Evolutionary conservation across 1,284 basidiomycete species (phyloP).

Genomic region (Waitea zeae): DNA sequence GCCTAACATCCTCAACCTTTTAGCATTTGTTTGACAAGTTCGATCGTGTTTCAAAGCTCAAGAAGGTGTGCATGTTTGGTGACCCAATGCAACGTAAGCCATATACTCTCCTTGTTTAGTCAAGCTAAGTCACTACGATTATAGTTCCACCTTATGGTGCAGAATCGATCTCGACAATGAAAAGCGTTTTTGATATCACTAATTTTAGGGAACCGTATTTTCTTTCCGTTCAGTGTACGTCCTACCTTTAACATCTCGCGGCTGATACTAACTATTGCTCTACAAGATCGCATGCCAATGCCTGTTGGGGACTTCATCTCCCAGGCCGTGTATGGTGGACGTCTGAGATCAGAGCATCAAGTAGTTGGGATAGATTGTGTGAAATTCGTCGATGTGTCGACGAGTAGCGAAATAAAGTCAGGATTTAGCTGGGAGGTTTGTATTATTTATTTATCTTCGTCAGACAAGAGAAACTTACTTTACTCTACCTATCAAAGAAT

Average conservation of each 20-base stretch:
- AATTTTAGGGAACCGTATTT: slow-evolving; percentile 18
- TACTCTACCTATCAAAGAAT: slow-evolving; percentile 18
- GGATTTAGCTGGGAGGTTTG: slow-evolving; percentile 28
- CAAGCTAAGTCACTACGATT: slow-evolving; percentile 4
- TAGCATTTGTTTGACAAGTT: slow-evolving; percentile 9
- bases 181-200: slow-evolving; percentile 25
- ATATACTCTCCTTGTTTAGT: neutral
- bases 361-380: no score
- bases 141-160: slow-evolving; percentile 31
- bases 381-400: slow-evolving; percentile 26
- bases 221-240: slow-evolving; percentile 26
- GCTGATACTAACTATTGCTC: neutral
- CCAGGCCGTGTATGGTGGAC: slow-evolving; percentile 34
- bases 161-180: slow-evolving; percentile 19
- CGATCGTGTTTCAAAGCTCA: slow-evolving; percentile 13
- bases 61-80: slow-evolving; percentile 55
- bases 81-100: slow-evolving; percentile 57
- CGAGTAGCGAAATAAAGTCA: slow-evolving; percentile 20
- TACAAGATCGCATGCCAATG: slow-evolving; percentile 56
- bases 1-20: slow-evolving; percentile 29
- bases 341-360: slow-evolving; percentile 19
- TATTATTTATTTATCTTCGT: neutral
- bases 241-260: slow-evolving; percentile 1
- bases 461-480: no score
- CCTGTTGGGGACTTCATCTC: slow-evolving; percentile 62